Evolutionary conservation across 2,329 filamentous ascomycete genomes (phyloP), one percentile per base, ranked within the genome.

Genomic region (Phialophora macrospora): DNA sequence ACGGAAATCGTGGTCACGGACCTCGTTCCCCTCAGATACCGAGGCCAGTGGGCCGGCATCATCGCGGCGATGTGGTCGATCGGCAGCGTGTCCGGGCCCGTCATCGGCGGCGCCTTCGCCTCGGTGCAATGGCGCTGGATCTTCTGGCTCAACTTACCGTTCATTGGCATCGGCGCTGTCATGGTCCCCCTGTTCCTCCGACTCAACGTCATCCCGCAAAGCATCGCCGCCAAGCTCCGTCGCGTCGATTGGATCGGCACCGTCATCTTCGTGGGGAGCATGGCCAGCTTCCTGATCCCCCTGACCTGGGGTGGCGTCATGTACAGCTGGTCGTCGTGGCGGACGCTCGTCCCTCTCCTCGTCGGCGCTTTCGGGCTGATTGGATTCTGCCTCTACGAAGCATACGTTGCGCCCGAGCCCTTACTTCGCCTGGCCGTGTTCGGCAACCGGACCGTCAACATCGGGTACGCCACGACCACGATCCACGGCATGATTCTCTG

Each of bases 221-320:
- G 79, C n/a, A 75, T 86, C 58, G 24, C 76, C 1, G 73, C 77
- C 30, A 87, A 87, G 69, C 75, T 86, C 3, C 77, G 76, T 32
- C 80, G 81, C 7, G 82, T 91, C 26, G 88, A 91, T 73, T 91
- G 85, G 82, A 61, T 86, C 34, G 89, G 89, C 1, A 82, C 84
- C 4, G 68, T 83, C 0, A 72, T 91, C 3, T 90, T 91, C 72
- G 80, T 89, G 20, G 83, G 79, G 12, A 84, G 84, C 14, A 80
- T 82, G 12, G 86, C 86, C 0, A 83, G 82, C 24, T 84, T 90
- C 71, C 75, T 90, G 48, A 85, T 89, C 52, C 85, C 86, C 0
- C 73, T 90, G 3, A 87, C 86, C 1, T 88, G 86, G 81, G 89
- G 87, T 9, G 88, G 87, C 44, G 81, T 89, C 8, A 84, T 88